phyloP scores from a whole-genome alignment of 805 yeast species.

The Hanseniaspora guilliermondii region DNA sequence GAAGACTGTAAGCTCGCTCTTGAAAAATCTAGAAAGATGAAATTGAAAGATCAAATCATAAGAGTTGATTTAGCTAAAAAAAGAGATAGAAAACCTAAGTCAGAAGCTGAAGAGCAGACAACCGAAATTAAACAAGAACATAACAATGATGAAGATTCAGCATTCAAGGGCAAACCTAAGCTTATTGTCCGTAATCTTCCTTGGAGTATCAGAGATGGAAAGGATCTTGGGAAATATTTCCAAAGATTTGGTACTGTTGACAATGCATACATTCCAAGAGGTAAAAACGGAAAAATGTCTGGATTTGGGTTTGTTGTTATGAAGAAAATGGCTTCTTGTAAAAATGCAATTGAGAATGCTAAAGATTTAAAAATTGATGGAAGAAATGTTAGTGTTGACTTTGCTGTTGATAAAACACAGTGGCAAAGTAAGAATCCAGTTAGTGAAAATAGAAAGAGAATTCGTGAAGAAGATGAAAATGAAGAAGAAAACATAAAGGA shows the following conservation, averaged over 20 bases:
- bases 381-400: slow-evolving; percentile 86
- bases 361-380: slow-evolving; percentile 73
- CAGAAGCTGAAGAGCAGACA: not conserved
- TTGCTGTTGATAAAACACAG: slow-evolving; percentile 75
- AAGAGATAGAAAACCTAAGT: slow-evolving; percentile 50
- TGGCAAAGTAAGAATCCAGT: slow-evolving; percentile 52
- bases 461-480: slow-evolving; percentile 27
- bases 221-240: slow-evolving; percentile 56
- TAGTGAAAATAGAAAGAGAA: slow-evolving; percentile 31
- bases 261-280: slow-evolving; percentile 81
- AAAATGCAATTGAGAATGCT: slow-evolving; percentile 62
- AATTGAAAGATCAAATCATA: slow-evolving; percentile 53
- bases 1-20: slow-evolving; percentile 76
- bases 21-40: slow-evolving; percentile 48
- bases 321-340: slow-evolving; percentile 68
- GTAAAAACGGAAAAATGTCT: slow-evolving; percentile 74
- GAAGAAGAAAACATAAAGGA: slow-evolving; percentile 30
- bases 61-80: slow-evolving; percentile 83
- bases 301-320: slow-evolving; percentile 93
- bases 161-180: slow-evolving; percentile 62
- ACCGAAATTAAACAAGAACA: slow-evolving; percentile 2
- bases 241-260: slow-evolving; percentile 71
- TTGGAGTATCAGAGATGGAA: slow-evolving; percentile 81
- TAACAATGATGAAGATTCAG: not conserved
- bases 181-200: slow-evolving; percentile 85